Conservation (phyloP, 345 rosid genomes). For the Citrus reticulata region DNA sequence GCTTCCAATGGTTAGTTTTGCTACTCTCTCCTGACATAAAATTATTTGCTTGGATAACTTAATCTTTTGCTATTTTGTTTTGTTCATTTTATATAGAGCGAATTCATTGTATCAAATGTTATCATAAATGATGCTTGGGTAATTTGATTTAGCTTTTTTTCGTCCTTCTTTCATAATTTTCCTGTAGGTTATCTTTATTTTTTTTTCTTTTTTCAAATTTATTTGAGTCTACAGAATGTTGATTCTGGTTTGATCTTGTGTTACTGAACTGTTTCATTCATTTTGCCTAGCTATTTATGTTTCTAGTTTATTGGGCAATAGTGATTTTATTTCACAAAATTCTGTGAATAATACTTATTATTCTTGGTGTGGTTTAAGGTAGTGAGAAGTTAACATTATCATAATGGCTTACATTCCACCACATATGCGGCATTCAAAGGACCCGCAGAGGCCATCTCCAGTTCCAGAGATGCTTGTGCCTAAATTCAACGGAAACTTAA, state of each 20-base stretch:
- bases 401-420: conserved; percentile 31
- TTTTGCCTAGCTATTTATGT: background rate
- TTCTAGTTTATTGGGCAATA: background rate
- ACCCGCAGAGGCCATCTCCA: background rate
- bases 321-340: background rate
- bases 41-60: background rate
- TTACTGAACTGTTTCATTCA: background rate
- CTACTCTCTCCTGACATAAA: background rate
- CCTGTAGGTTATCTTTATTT: background rate
- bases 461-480: conserved; percentile 10
- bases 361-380: background rate
- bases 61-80: background rate
- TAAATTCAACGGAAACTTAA: background rate
- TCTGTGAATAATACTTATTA: background rate
- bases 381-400: background rate
- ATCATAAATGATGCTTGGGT: background rate
- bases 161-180: background rate
- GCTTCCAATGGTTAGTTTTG: background rate
- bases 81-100: background rate
- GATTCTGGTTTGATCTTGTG: background rate
- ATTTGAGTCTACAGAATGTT: background rate
- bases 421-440: conserved; percentile 25
- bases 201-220: background rate
- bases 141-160: background rate
- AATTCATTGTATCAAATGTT: background rate